Evolutionary conservation across 2,329 filamentous ascomycete genomes (phyloP), one percentile per base, ranked within the genome.

Genomic region (Trichoderma lentiforme): DNA sequence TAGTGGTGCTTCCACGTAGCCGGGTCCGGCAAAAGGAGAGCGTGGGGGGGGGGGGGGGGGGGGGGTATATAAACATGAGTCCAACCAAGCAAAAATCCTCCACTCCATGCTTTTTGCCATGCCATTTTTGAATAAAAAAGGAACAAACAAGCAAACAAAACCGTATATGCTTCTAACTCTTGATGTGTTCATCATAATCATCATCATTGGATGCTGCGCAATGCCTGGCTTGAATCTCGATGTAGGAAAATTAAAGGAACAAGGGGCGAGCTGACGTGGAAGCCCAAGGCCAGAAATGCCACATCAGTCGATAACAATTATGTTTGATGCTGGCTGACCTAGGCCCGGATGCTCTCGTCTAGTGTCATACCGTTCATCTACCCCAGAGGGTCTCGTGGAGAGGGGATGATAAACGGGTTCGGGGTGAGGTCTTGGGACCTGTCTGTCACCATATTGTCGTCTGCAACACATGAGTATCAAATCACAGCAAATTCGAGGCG

Each of bases 401-500:
- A 61, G 56, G 51, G 77, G 73, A 56, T 71, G 71, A 60, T 77
- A 74, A 6, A 65, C 57, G 21, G 74, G 74, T n/a, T 71, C 69
- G 12, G 57, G 64, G 26, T 71, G 69, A 47, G 62, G 57, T 24
- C 57, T 57, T 26, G 32, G 21, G 28, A 4, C 30, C 62, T 57
- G 69, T n/a, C 47, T 32, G 60, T 73, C 69, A 47, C 51, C 24
- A 15, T 57, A 28, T 36, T 63, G 67, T 73, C 66, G 72, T 70
- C 75, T 78, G 61, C 24, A 43, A 62, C 28, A 21, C 36, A 72
- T 78, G 32, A 79, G 77, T n/a, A 69, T 34, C 3, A 26, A 7
- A 32, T 36, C 67, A 65, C 36, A 39, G 5, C 18, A 9, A 28
- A 30, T 15, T 5, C 8, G 12, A 12, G 14, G 6, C 14, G 32